A percentile compares a stretch with the other conserved stretches of the same genome.
Evolutionary conservation across 441 rosid genomes (phyloP).

Genomic region (Croton laevigatus): DNA sequence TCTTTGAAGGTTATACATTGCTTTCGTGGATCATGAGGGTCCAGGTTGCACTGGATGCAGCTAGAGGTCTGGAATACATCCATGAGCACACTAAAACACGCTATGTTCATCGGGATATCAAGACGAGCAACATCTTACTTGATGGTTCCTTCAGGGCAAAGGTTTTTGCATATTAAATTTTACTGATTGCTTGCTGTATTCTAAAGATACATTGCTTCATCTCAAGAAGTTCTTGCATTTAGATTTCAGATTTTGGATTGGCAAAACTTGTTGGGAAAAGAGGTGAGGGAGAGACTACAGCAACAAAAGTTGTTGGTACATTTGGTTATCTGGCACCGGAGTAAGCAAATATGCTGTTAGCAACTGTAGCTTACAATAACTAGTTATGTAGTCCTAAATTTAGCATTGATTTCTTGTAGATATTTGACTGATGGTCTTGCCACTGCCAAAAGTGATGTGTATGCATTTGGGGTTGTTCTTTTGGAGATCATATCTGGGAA

Average conservation of each 20-base stretch:
- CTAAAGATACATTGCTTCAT: background rate
- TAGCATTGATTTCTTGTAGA: conserved; percentile 36
- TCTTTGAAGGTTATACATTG: conserved; percentile 67
- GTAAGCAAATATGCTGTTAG: conserved; percentile 43
- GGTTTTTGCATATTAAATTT: conserved; percentile 36
- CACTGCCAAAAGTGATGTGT: conserved; percentile 87
- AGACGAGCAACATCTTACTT: conserved; percentile 89
- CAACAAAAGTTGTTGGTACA: conserved; percentile 96
- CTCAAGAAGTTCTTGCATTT: conserved; percentile 8
- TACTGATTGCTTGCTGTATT: conserved; percentile 7
- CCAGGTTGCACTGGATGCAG: conserved; percentile 90
- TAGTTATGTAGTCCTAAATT: conserved; percentile 15
- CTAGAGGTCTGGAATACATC: conserved; percentile 93
- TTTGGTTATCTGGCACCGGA: conserved; percentile 96
- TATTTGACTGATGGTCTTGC: conserved; percentile 90
- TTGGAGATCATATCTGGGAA: conserved; percentile 86
- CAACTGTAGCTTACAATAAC: conserved; percentile 6
- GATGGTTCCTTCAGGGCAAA: conserved; percentile 87
- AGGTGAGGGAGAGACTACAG: conserved; percentile 76
- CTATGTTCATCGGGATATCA: conserved; percentile 95
- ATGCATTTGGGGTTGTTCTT: conserved; percentile 96
- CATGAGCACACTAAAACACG: conserved; percentile 95
- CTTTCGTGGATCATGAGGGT: conserved; percentile 94
- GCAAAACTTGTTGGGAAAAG: conserved; percentile 83
- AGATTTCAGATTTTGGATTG: conserved; percentile 98